phyloP scores from a whole-genome alignment of 495 filamentous ascomycete species.

The Jackrogersella minutella region DNA sequence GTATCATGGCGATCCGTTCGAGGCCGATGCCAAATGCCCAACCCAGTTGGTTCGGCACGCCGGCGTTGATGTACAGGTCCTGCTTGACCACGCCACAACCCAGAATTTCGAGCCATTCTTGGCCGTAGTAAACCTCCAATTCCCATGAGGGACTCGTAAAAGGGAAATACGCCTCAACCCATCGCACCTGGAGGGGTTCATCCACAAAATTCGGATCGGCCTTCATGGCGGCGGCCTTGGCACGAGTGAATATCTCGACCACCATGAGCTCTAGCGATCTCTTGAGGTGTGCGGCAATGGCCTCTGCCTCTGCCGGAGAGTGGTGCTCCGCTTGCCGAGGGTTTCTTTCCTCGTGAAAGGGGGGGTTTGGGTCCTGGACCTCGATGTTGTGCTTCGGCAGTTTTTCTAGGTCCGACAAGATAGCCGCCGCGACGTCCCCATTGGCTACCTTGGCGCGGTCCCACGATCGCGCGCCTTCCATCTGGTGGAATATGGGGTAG shows the following conservation, averaged over 20 bases:
- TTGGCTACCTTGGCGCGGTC: slow-evolving; percentile 68
- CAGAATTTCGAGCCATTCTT: slow-evolving; percentile 92
- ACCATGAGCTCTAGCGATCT: slow-evolving; percentile 88
- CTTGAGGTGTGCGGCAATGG: slow-evolving; percentile 86
- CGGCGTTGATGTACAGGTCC: slow-evolving; percentile 76
- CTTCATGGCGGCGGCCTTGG: slow-evolving; percentile 68
- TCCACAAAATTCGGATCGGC: slow-evolving; percentile 56
- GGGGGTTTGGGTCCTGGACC: slow-evolving; percentile 86
- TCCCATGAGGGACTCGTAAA: slow-evolving; percentile 97
- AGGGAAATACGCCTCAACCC: slow-evolving; percentile 97
- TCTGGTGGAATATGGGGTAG: slow-evolving; percentile 98
- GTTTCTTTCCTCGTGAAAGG: slow-evolving; percentile 80
- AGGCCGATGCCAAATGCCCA: slow-evolving; percentile 97
- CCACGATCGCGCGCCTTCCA: slow-evolving; percentile 95
- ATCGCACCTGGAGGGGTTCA: slow-evolving; percentile 83
- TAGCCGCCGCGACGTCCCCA: slow-evolving; percentile 67
- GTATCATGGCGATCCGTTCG: slow-evolving; percentile 93
- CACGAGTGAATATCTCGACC: slow-evolving; percentile 84
- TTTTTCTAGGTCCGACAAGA: slow-evolving; percentile 68
- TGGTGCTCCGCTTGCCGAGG: slow-evolving; percentile 80
- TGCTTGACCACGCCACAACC: slow-evolving; percentile 94
- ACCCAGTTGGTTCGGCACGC: slow-evolving; percentile 76
- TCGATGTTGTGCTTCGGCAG: slow-evolving; percentile 76
- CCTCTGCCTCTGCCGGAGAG: slow-evolving; percentile 77
- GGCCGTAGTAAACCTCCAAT: slow-evolving; percentile 93